Evolutionary conservation across 306 rosid species (phyloP).

Genomic region (Gynostemma pentaphyllum): DNA sequence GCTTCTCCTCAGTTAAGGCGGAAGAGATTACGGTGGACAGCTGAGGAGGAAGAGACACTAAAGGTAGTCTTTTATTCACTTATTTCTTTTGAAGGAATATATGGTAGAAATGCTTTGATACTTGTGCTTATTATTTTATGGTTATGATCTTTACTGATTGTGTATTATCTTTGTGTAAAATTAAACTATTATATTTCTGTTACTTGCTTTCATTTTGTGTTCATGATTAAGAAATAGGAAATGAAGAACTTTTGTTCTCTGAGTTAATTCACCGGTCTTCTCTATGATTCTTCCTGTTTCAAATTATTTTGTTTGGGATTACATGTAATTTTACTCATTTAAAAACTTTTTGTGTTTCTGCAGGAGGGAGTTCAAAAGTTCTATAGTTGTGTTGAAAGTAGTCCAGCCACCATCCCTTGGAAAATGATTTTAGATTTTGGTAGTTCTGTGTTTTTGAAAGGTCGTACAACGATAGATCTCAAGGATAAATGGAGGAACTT

Average conservation of each 20-base stretch:
- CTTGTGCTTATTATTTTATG: background rate
- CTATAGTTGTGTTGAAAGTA: constrained; percentile 12
- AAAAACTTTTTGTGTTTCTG: constrained; percentile 3
- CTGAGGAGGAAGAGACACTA: constrained; percentile 47
- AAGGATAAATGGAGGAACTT: constrained; percentile 63
- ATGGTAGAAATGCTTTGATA: background rate
- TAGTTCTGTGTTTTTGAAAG: constrained; percentile 25
- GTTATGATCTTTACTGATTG: background rate
- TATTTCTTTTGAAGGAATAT: background rate
- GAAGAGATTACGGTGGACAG: constrained; percentile 36
- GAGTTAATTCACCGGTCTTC: background rate
- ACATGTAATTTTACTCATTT: background rate
- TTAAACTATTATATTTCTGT: background rate
- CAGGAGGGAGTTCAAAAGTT: constrained; percentile 51
- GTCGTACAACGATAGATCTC: constrained; percentile 35
- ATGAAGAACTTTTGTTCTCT: background rate
- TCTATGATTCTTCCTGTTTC: background rate
- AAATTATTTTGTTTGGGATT: background rate
- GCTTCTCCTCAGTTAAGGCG: constrained; percentile 23
- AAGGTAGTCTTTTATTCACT: constrained; percentile 23
- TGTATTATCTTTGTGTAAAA: background rate
- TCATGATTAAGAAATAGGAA: background rate
- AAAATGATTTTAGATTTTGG: constrained; percentile 47
- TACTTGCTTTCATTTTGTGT: background rate
- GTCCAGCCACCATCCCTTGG: constrained; percentile 31